Evolutionary conservation across 768 basidiomycete genomes (phyloP).

Genomic region (Daedalea quercina): DNA sequence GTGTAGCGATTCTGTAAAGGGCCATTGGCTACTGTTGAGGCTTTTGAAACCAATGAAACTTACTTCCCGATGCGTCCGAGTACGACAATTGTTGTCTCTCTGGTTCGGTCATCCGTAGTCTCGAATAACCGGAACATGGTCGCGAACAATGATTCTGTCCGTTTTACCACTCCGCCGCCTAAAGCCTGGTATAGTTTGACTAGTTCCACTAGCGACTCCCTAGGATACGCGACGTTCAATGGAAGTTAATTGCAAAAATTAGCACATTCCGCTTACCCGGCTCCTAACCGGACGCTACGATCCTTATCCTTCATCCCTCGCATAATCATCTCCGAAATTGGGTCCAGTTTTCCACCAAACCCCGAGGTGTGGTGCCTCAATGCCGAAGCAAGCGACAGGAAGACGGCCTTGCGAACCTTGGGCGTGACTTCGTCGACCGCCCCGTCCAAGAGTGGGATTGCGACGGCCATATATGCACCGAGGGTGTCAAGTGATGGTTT

Average conservation of each 20-base stretch:
- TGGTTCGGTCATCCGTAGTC: constrained; percentile 35
- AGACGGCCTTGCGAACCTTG: constrained; percentile 30
- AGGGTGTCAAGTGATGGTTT: constrained; percentile 14
- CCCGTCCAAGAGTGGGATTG: constrained; percentile 40
- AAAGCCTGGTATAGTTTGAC: constrained; percentile 35
- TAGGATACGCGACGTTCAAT: constrained; percentile 14
- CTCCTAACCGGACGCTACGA: constrained; percentile 54
- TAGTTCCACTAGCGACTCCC: constrained; percentile 43
- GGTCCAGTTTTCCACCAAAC: constrained; percentile 18
- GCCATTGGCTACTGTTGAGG: background rate
- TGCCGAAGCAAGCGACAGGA: constrained; percentile 10
- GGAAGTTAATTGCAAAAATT: background rate
- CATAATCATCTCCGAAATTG: constrained; percentile 33
- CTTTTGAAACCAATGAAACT: constrained; percentile 1
- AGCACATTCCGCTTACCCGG: constrained; percentile 46
- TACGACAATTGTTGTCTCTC: constrained; percentile 60
- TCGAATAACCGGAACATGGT: constrained; percentile 45
- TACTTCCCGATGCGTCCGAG: constrained; percentile 50
- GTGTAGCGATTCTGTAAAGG: constrained; percentile 36
- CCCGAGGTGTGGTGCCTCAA: constrained; percentile 16
- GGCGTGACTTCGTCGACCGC: constrained; percentile 38
- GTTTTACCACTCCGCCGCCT: constrained; percentile 24
- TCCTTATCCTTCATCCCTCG: constrained; percentile 47
- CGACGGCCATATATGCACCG: constrained; percentile 29
- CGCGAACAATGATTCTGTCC: constrained; percentile 36